Evolutionary conservation across 331 rosid species (phyloP), one percentile per base, ranked within the genome.

Genomic region (Quercus tomentella): DNA sequence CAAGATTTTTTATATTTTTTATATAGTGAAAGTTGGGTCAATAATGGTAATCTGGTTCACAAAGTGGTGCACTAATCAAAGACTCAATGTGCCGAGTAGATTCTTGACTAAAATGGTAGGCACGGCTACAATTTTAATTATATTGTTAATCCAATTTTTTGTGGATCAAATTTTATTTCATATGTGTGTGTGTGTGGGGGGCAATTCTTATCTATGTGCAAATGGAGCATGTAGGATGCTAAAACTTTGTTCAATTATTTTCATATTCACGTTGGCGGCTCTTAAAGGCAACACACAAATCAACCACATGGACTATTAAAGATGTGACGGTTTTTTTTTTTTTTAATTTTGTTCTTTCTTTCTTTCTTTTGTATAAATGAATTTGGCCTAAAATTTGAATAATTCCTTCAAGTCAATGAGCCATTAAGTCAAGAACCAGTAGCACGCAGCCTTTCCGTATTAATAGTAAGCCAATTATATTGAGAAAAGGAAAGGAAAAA

Each of bases 31-130:
- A 76, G 26, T 3, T 54, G 43, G 65, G 85, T 87, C 89, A 86
- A 86, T 75, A 75, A 71, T 80, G 87, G 78, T 35, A 82, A 84
- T 77, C 81, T 21, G 26, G 49, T 21, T 51, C 22, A 49, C 37
- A 8, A 49, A 86, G 78, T 75, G 80, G 65, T 80, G 84, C 87
- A 79, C 88, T 83, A 81, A 68, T 37, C 12, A 45, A 31, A 49
- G 17, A 57, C 30, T 31, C 75, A 21, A 54, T 54, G 65, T 61
- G 22, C 69, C 79, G 60, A 25, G 43, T 72, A 72, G 54, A 6
- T 72, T 33, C 74, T 57, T 56, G 80, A 56, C 62, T 15, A 26
- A 35, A 70, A 71, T 20, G 72, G 72, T 35, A 20, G 72, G 72
- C 26, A 77, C 60, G 70, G 63, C 54, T 77, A 20, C 52, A n/a